Percentiles rank a stretch among this genome's conserved stretches.
These are phyloP conservation scores for Fusarium solani-melongenae DNA, from an alignment of 2,329 filamentous ascomycete species.

Conservation along the genomic window DNA sequence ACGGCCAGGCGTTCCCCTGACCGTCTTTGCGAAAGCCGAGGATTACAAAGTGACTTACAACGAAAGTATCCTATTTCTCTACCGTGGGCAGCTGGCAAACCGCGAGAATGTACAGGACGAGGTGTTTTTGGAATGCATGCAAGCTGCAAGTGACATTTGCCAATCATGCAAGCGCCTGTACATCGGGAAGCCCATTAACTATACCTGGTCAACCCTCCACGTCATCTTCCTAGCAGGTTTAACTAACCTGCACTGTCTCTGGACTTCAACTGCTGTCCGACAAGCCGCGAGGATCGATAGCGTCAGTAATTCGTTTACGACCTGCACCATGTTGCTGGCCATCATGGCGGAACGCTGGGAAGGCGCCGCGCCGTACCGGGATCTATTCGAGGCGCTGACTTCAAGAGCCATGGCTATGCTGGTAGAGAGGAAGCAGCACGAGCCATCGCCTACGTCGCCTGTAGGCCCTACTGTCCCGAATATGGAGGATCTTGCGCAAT, in stretches of 20 bases:
- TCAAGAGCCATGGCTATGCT: not conserved
- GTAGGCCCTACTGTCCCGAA: not conserved
- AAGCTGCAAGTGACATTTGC: constrained; percentile 23
- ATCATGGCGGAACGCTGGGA: constrained; percentile 48
- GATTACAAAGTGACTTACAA: constrained; percentile 22
- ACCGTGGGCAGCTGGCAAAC: constrained; percentile 35
- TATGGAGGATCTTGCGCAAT: not conserved
- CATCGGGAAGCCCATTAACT: constrained; percentile 17
- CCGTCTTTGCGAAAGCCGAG: constrained; percentile 1
- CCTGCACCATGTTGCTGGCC: constrained; percentile 46
- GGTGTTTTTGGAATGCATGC: constrained; percentile 37
- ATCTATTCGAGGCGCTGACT: constrained; percentile 46
- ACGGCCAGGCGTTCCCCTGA: not conserved
- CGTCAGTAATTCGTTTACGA: constrained; percentile 43
- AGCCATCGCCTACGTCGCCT: not conserved
- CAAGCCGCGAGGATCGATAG: constrained; percentile 13
- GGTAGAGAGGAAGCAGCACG: not conserved
- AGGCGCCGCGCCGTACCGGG: constrained; percentile 45
- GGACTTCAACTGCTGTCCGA: constrained; percentile 40
- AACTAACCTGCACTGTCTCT: constrained; percentile 46
- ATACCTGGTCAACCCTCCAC: constrained; percentile 19
- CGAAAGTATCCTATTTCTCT: constrained; percentile 36
- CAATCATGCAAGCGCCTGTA: constrained; percentile 33
- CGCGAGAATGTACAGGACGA: constrained; percentile 17
- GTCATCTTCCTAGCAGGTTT: constrained; percentile 18